These are phyloP conservation scores for Aspergillus sp. DNA, from an alignment of 2,329 filamentous ascomycete genomes.

Conservation along the genomic window DNA sequence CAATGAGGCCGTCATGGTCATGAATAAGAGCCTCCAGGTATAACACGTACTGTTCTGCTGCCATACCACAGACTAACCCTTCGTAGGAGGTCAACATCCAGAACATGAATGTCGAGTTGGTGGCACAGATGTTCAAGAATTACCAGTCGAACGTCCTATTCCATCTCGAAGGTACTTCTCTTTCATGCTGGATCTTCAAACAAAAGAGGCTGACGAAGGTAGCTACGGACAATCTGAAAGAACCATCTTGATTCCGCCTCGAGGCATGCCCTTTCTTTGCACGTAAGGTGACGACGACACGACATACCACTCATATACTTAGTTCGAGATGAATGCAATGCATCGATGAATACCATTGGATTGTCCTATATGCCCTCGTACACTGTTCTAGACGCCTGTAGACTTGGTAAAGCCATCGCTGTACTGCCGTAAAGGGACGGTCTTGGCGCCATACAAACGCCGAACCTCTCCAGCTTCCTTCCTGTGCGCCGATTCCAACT, in stretches of 20 bases:
- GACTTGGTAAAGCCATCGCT: background rate
- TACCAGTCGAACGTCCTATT: constrained; percentile 98
- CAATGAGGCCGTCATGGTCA: constrained; percentile 86
- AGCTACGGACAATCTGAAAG: constrained; percentile 83
- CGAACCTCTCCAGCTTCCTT: constrained; percentile 11
- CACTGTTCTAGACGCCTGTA: background rate
- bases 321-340: background rate
- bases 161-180: constrained; percentile 80
- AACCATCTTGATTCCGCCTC: constrained; percentile 58
- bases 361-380: background rate
- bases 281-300: background rate
- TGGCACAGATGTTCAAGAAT: constrained; percentile 99
- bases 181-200: constrained; percentile 7
- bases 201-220: constrained; percentile 6
- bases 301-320: background rate
- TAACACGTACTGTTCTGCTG: background rate
- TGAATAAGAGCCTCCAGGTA: constrained; percentile 91
- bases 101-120: constrained; percentile 98
- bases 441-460: constrained; percentile 20
- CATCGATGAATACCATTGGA: background rate
- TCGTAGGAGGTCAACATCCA: constrained; percentile 91
- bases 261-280: background rate
- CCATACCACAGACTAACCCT: background rate
- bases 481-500: constrained; percentile 12
- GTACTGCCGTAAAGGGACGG: background rate